Percentiles rank a stretch among this genome's conserved stretches.
phyloP scores from a whole-genome alignment of 768 basidiomycete genomes.

The Serendipita sp. region DNA sequence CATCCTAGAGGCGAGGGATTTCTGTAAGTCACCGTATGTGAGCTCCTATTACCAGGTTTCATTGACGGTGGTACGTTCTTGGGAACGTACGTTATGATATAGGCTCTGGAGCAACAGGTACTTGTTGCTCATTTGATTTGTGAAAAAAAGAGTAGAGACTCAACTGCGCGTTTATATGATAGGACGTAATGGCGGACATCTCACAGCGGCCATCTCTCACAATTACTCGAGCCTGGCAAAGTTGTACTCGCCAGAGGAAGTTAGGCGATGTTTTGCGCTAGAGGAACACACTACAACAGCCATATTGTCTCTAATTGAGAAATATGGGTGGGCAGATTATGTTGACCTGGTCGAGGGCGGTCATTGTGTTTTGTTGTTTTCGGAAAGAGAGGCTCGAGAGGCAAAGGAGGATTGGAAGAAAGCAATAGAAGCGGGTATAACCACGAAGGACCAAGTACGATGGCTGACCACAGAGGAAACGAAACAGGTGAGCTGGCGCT shows the following conservation, averaged over 20 bases:
- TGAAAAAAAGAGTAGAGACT: neutral
- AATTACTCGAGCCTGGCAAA: slow-evolving; percentile 26
- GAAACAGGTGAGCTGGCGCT: slow-evolving; percentile 23
- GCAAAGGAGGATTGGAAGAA: slow-evolving; percentile 32
- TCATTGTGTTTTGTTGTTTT: slow-evolving; percentile 34
- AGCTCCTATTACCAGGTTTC: neutral
- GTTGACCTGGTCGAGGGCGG: slow-evolving; percentile 51
- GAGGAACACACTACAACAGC: slow-evolving; percentile 39
- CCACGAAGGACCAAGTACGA: slow-evolving; percentile 24
- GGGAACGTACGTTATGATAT: slow-evolving; percentile 6
- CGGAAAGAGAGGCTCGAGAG: slow-evolving; percentile 25
- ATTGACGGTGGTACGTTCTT: too few species aligned
- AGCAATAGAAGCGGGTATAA: slow-evolving; percentile 36
- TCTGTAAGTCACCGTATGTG: slow-evolving; percentile 36
- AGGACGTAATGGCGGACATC: slow-evolving; percentile 72
- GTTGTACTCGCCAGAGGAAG: slow-evolving; percentile 36
- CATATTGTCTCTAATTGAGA: slow-evolving; percentile 33
- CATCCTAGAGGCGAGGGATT: slow-evolving; percentile 70
- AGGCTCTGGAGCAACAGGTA: slow-evolving; percentile 70
- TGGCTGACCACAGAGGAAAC: slow-evolving; percentile 36
- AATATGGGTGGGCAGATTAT: slow-evolving; percentile 25
- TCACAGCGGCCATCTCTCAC: slow-evolving; percentile 35
- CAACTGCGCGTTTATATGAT: neutral
- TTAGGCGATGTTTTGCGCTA: slow-evolving; percentile 33
- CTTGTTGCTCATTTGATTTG: slow-evolving; percentile 4